These are phyloP conservation scores for Chenopodium berlandieri DNA, from an alignment of 148 eudicot species.

Conservation along the genomic window DNA sequence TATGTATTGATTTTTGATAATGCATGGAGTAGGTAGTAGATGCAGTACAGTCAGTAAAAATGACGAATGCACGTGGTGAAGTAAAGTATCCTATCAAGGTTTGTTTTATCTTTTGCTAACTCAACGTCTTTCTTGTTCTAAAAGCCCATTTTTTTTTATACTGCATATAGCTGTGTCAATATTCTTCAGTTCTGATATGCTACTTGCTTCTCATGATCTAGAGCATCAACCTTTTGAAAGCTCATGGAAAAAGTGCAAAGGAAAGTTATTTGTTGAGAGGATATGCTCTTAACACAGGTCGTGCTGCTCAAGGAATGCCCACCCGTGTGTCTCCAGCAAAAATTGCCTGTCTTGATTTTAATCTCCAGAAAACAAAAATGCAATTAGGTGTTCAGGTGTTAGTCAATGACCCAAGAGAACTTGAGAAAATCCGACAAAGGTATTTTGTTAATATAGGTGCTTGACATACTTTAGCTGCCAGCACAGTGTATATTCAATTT, in stretches of 20 bases:
- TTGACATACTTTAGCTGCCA: neutral
- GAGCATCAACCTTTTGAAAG: constrained; percentile 92
- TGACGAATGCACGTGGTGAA: constrained; percentile 92
- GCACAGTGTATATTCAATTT: neutral
- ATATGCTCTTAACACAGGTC: constrained; percentile 97
- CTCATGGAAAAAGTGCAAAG: constrained; percentile 90
- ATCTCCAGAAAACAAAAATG: constrained; percentile 97
- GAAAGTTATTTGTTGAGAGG: constrained; percentile 93
- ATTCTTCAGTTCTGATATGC: constrained; percentile 10
- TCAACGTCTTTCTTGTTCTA: neutral
- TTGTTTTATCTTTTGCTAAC: constrained; percentile 14
- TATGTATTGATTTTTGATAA: neutral
- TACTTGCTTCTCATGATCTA: constrained; percentile 27
- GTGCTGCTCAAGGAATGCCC: constrained; percentile 99
- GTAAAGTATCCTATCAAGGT: constrained; percentile 97
- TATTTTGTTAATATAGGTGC: constrained; percentile 16
- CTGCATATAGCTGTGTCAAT: neutral
- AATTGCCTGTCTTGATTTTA: constrained; percentile 94
- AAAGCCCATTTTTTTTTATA: neutral
- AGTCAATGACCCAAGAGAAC: constrained; percentile 90
- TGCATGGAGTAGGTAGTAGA: constrained; percentile 66
- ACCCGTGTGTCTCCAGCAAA: constrained; percentile 81
- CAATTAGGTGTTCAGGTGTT: constrained; percentile 96
- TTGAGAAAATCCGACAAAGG: constrained; percentile 98
- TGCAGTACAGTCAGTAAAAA: constrained; percentile 88